These are phyloP conservation scores for Populus hybrid DNA, from an alignment of 441 rosid species.

Conservation along the genomic window DNA sequence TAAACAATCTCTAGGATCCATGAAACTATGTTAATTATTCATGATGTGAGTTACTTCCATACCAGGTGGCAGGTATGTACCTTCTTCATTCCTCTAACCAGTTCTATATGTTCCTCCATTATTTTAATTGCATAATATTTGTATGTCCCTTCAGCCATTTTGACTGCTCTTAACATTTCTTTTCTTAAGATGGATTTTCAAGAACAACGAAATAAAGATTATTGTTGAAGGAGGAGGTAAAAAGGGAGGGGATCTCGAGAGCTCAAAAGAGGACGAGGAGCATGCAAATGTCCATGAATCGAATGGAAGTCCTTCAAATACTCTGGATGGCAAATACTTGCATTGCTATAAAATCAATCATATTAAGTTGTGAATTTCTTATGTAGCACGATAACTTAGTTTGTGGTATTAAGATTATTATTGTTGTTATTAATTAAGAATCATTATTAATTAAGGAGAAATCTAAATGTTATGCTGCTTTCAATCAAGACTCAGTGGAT, in stretches of 20 bases:
- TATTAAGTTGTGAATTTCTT: not conserved
- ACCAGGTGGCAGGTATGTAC: not conserved
- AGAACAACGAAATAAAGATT: slow-evolving; percentile 34
- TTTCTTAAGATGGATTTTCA: slow-evolving; percentile 48
- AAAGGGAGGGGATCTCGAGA: slow-evolving; percentile 57
- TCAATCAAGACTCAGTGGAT: no score
- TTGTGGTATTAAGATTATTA: not conserved
- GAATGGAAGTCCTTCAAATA: not conserved
- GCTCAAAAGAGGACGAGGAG: slow-evolving; percentile 17
- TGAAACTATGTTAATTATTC: not conserved
- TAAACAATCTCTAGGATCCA: not conserved
- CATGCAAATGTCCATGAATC: not conserved
- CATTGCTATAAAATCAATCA: not conserved
- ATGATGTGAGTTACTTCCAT: no score
- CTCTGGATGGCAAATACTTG: not conserved
- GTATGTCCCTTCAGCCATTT: slow-evolving; percentile 2
- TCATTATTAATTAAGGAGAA: no score
- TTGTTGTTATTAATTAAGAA: not conserved
- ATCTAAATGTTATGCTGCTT: no score
- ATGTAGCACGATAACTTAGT: not conserved
- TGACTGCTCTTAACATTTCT: not conserved
- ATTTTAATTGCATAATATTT: not conserved
- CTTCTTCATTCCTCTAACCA: not conserved
- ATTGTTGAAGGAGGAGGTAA: slow-evolving; percentile 43
- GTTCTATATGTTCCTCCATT: not conserved